Evolutionary conservation across 352 stramenopile species (phyloP).

Genomic region (Peronospora destructor): DNA sequence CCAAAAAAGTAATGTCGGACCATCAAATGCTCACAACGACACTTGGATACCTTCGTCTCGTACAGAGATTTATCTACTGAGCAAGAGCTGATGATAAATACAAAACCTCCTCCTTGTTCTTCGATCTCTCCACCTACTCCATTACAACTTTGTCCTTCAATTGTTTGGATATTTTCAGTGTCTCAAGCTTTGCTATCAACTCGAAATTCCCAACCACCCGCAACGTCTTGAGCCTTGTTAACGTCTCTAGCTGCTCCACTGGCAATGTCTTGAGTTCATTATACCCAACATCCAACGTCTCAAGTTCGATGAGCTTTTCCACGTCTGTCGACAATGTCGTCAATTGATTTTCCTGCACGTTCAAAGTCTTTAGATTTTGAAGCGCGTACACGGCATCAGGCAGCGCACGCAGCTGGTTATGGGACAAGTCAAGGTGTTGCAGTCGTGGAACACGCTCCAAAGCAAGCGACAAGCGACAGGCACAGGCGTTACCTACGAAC

Average conservation of each 20-base stretch:
- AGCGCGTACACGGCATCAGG: conserved; percentile 78
- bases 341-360: conserved; percentile 67
- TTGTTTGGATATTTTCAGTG: conserved; percentile 17
- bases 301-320: conserved; percentile 40
- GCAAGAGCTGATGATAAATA: too few species aligned
- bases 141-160: conserved; percentile 33
- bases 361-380: conserved; percentile 39
- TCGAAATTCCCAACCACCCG: conserved; percentile 41
- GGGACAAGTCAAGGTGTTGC: conserved; percentile 57
- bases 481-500: conserved; percentile 78
- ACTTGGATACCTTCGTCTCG: too few species aligned
- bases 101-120: too few species aligned
- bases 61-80: too few species aligned
- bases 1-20: too few species aligned
- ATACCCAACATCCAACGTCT: conserved; percentile 53
- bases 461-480: conserved; percentile 74
- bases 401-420: conserved; percentile 70
- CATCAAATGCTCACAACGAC: too few species aligned
- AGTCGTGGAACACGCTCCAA: conserved; percentile 69
- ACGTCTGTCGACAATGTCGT: conserved; percentile 38
- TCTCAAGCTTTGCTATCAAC: conserved; percentile 14
- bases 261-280: conserved; percentile 48
- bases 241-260: conserved; percentile 31
- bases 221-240: conserved; percentile 35
- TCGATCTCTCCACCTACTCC: conserved; percentile 7